These are phyloP conservation scores for Rhododendron ferrugineum DNA, from an alignment of 148 eudicot species.

Conservation along the genomic window DNA sequence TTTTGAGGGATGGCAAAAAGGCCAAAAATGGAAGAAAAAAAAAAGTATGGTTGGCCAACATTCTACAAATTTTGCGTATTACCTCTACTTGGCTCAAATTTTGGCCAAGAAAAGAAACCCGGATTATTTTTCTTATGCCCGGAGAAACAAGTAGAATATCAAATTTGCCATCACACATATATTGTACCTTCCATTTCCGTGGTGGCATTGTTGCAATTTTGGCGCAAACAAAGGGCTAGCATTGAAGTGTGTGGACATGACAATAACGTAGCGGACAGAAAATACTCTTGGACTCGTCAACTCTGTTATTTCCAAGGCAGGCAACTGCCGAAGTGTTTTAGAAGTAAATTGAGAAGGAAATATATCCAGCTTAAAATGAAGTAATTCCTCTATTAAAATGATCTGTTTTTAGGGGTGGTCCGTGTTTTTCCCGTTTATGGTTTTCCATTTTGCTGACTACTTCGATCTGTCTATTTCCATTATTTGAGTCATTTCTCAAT, in stretches of 20 bases:
- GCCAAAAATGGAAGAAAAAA: not conserved
- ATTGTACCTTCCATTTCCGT: not conserved
- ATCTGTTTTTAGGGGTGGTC: not conserved
- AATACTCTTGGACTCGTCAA: not conserved
- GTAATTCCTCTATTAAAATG: not conserved
- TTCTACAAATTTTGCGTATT: not conserved
- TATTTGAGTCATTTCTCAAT: not conserved
- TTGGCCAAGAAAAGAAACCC: not conserved
- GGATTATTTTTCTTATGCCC: not conserved
- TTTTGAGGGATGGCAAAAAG: not conserved
- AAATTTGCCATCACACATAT: not conserved
- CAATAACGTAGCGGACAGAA: not conserved
- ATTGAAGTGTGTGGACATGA: not conserved
- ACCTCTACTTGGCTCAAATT: not conserved
- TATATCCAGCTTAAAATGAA: not conserved
- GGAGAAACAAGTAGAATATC: not conserved
- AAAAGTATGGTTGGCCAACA: not conserved
- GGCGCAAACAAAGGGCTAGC: not conserved
- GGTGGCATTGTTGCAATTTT: constrained; percentile 3
- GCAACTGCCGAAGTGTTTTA: too few relatives aligned
- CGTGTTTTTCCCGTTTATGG: not conserved
- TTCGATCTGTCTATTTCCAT: not conserved
- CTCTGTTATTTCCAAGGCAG: not conserved
- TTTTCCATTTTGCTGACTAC: not conserved
- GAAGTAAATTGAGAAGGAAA: too few relatives aligned